phyloP scores from a whole-genome alignment of 129 eudicot genomes.

The Escallonia herrerae region DNA sequence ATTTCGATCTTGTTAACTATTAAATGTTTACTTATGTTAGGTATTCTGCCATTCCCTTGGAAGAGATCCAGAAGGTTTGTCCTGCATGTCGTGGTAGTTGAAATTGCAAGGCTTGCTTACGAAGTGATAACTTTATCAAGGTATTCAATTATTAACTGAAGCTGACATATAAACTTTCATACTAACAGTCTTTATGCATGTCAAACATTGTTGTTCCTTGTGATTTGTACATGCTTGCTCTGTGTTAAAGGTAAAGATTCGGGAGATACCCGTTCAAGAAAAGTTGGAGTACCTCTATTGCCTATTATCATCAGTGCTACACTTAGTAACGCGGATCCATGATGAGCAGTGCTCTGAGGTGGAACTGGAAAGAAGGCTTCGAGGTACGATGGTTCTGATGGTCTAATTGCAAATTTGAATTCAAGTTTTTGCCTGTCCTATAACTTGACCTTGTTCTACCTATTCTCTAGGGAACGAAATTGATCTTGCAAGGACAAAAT shows the following conservation, averaged over 20 bases:
- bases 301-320: constrained; percentile 83
- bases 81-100: constrained; percentile 97
- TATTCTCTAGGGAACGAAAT: constrained; percentile 57
- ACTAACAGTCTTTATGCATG: too few species aligned
- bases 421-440: constrained; percentile 1
- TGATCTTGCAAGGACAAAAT: constrained; percentile 74
- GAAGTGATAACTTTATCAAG: constrained; percentile 82
- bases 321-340: constrained; percentile 74
- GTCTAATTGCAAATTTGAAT: constrained; percentile 7
- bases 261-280: constrained; percentile 80
- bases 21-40: constrained; percentile 25
- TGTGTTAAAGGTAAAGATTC: constrained; percentile 56
- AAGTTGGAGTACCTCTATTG: constrained; percentile 84
- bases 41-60: constrained; percentile 63
- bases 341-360: constrained; percentile 77
- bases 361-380: constrained; percentile 76
- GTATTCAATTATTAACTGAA: constrained; percentile 29
- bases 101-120: constrained; percentile 73
- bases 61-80: constrained; percentile 67
- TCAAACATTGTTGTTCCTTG: neutral
- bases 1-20: constrained; percentile 1
- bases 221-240: constrained; percentile 3
- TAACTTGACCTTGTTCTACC: neutral
- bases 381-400: constrained; percentile 44
- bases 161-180: too few species aligned